Base-by-base conservation (phyloP, 1,139 yeast species). In the Suhomyces panamericanus region DNA sequence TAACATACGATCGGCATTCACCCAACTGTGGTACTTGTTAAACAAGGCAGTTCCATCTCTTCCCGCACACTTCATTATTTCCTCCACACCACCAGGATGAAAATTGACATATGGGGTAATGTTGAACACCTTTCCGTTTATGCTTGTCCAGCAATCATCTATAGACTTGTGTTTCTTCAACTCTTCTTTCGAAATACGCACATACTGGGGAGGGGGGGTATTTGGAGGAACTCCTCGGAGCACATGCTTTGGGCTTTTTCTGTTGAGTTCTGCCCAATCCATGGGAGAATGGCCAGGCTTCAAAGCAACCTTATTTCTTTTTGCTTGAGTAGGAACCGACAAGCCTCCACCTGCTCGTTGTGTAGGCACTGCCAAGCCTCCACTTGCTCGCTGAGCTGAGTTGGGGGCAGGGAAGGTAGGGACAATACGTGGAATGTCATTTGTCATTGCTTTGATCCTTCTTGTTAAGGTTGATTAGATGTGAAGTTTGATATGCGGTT, bases 81-180 rank as follows among this genome's bases (percentile, higher is more conserved):
- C 90, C 6, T 79, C 81, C 2, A 75, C 83, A 1, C 99, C 99
- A 20, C 99, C 99, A 0, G 99, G 99, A 56, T 93, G 99, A 62
- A 84, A 93, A 46, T 80, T 73, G 29, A 93, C 63, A 63, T 93
- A 93, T 9, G 87, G 83, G 0, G 96, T 83, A 27, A 93, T 73
- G 58, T 91, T 88, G 67, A 87, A 93, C 2, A 93, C 96, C 55
- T 81, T 85, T 1, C 93, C 91, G 41, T 81, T 81, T 12, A 93
- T 74, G 35, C 81, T 80, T 6, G 95, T 86, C 99, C 99, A 93
- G 49, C 88, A 87, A 58, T 93, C 96, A 0, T 78, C 77, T 16
- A 51, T 55, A 0, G 71, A 63, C 27, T 71, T 75, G 62, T 93
- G 98, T 41, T 64, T 67, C 39, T 72, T 68, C 46, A 93, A 69